Evolutionary conservation across 805 yeast genomes (phyloP).

Genomic region (Spencermartinsiella europaea): DNA sequence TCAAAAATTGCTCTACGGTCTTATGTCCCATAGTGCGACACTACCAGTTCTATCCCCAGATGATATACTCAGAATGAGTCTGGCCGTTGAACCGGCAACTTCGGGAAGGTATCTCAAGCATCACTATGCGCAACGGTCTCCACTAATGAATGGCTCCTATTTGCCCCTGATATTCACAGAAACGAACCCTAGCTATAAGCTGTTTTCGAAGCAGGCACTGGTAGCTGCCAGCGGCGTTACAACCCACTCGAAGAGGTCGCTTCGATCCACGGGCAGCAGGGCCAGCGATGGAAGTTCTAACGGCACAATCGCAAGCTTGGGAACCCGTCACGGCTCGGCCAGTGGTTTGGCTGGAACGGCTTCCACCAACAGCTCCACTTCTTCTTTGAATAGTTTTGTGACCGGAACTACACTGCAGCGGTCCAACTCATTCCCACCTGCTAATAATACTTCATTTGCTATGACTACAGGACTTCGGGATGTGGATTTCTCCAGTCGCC

Average conservation of each 20-base stretch:
- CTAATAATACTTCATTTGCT: constrained; percentile 14
- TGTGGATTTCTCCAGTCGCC: constrained; percentile 39
- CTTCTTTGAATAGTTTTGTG: constrained; percentile 4
- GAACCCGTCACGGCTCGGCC: constrained; percentile 6
- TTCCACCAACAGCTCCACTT: constrained; percentile 7
- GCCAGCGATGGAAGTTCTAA: constrained; percentile 1
- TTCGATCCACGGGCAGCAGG: constrained; percentile 6
- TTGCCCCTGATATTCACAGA: constrained; percentile 63
- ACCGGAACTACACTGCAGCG: constrained; percentile 21
- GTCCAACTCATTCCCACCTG: constrained; percentile 35
- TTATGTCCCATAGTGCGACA: constrained; percentile 42
- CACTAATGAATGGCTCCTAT: constrained; percentile 57
- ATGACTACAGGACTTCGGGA: constrained; percentile 44
- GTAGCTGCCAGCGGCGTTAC: constrained; percentile 50
- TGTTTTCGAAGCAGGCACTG: constrained; percentile 49
- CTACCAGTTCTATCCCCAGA: constrained; percentile 27
- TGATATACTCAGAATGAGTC: constrained; percentile 59
- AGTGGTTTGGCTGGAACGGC: constrained; percentile 12
- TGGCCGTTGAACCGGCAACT: constrained; percentile 57
- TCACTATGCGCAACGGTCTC: constrained; percentile 47
- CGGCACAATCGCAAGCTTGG: background rate
- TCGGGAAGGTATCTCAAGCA: constrained; percentile 40
- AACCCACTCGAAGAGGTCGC: constrained; percentile 6
- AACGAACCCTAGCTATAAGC: constrained; percentile 46
- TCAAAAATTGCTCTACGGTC: constrained; percentile 38